Evolutionary conservation across 2,329 filamentous ascomycete species (phyloP), one percentile per base, ranked within the genome.

Genomic region (Nothophoma quercina): DNA sequence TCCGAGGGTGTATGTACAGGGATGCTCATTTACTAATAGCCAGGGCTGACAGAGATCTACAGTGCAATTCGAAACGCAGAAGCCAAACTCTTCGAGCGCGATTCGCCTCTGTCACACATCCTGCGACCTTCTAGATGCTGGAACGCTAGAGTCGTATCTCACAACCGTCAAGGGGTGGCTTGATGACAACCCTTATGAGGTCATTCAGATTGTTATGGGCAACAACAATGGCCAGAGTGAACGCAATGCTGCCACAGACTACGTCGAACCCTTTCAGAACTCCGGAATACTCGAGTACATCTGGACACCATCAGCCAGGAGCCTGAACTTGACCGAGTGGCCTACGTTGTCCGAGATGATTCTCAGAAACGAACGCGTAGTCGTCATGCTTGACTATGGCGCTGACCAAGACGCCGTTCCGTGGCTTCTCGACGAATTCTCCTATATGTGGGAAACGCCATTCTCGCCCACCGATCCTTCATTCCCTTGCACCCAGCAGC

Each of bases 401-500:
- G 90, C 91, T 60, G 87, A 96, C 71, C 89, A 96, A 75, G 84
- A 81, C 1, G 80, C 82, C 16, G 88, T 91, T 15, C 91, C 93
- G 0, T 97, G 91, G 85, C 83, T 96, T 33, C 80, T 96, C 32
- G 90, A 96, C 72, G 83, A 97, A 74, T 97, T 96, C 77, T 84
- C 84, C 5, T 89, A 96, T 68, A 83, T 96, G 77, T 96, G 90
- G 90, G 91, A 97, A 77, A 93, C 92, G 1, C 90, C 90, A 0
- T 97, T 96, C 70, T 90, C 91, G 45, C 91, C 85, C 0, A 84
- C 81, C 0, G 75, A 87, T 64, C 76, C 85, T 3, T 71, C 73
- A 0, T 96, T 96, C 71, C 91, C 92, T 0, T 97, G 93, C 77
- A 86, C 79, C 0, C 81, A 87, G 29, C 85, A 96, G 69, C 87